Evolutionary conservation across 805 yeast species (phyloP), one percentile per base, ranked within the genome.

Genomic region (Candida namnaoensis): DNA sequence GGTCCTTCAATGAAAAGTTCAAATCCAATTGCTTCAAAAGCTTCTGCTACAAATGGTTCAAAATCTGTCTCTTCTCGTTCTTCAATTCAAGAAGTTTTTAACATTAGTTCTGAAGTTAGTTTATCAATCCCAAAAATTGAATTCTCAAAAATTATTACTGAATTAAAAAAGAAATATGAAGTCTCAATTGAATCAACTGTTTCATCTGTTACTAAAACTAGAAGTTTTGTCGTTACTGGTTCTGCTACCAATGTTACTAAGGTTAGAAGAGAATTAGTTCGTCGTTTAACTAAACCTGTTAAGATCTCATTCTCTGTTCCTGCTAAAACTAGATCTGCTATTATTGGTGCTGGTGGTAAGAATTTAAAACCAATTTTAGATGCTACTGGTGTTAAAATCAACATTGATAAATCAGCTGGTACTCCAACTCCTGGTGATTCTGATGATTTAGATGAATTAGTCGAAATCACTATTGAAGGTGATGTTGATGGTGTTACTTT

Each of bases 291-390:
- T 34, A 82, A 80, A 59, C 95, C 95, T 41, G 76, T 82, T 43
- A 65, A 64, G 6, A 64, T 76, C 38, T 62, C 68, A 28, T 75
- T 90, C 56, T 58, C 71, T 28, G 76, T 90, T 41, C 97, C 98
- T 30, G 75, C 90, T 12, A 76, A 75, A 50, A 72, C 86, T 44
- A 76, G 93, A 62, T 74, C 95, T 7, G 74, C 76, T 39, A 76
- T 90, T 44, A 90, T 90, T 63, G 98, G 98, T 44, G 73, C 90
- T 36, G 85, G 82, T 58, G 98, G 98, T 58, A 75, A 72, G 52
- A 82, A 72, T 46, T 76, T 90, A 62, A 85, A 79, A 60, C 90
- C 93, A 44, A 85, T 90, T 48, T 71, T 84, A 38, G 82, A 74
- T 41, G 68, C 73, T 33, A 74, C 85, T 38, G 81, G 77, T 39